A percentile compares a stretch with the other conserved stretches of the same genome.
Evolutionary conservation across 371 early-diverging fungal genomes (phyloP).

Genomic region (Mortierella sp.): DNA sequence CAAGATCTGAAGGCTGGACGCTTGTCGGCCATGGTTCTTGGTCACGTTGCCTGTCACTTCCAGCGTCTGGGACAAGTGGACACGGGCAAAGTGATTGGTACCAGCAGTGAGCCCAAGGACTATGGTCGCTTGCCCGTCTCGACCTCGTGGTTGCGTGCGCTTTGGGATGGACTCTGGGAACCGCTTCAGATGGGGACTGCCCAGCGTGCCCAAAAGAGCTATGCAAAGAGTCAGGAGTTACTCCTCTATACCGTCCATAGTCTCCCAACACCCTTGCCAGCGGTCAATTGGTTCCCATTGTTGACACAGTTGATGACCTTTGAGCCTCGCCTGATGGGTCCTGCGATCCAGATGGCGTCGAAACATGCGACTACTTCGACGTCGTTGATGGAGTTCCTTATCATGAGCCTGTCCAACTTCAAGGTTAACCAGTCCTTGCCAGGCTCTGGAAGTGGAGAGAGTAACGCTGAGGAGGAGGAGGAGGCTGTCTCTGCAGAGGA

Average conservation of each 20-base stretch:
- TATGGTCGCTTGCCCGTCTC: conserved; percentile 64
- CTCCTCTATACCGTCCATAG: conserved; percentile 42
- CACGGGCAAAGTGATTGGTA: conserved; percentile 43
- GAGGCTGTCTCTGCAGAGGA: conserved; percentile 22
- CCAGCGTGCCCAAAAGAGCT: conserved; percentile 36
- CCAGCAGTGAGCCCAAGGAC: conserved; percentile 65
- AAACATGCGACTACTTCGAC: conserved; percentile 67
- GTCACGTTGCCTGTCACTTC: conserved; percentile 40
- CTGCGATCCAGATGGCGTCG: conserved; percentile 64
- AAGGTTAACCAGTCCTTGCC: conserved; percentile 16
- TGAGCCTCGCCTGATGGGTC: conserved; percentile 31
- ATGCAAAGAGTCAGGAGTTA: conserved; percentile 24
- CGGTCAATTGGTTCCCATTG: conserved; percentile 71
- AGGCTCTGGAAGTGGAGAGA: neutral
- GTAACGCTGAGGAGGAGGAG: neutral
- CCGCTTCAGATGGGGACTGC: conserved; percentile 54
- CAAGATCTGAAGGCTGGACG: conserved; percentile 56
- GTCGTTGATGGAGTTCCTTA: conserved; percentile 67
- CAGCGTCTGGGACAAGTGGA: conserved; percentile 41
- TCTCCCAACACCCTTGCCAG: conserved; percentile 66
- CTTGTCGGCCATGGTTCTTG: conserved; percentile 41
- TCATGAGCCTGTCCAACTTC: conserved; percentile 52
- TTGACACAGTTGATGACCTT: conserved; percentile 55
- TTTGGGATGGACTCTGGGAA: conserved; percentile 58
- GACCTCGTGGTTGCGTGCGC: conserved; percentile 67